Percentiles rank a stretch among this genome's conserved stretches.
Evolutionary conservation across 805 yeast genomes (phyloP).

Genomic region (Kluyveromyces siamensis): DNA sequence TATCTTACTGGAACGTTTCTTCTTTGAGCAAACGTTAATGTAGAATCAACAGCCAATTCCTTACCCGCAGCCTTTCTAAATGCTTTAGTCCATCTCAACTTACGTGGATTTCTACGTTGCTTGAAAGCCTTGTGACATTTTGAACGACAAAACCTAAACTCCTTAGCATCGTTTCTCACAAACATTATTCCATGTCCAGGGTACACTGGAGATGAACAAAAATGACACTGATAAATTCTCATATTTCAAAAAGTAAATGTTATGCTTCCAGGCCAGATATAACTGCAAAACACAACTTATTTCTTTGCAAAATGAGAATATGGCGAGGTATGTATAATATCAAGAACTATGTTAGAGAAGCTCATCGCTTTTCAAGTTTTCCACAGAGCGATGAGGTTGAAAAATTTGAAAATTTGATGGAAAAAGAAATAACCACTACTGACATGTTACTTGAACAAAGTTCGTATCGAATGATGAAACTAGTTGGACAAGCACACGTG

Average conservation of each 20-base stretch:
- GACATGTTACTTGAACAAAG: no score
- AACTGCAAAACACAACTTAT: not conserved
- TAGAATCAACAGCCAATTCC: slow-evolving; percentile 94
- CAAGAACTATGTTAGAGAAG: not conserved
- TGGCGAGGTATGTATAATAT: not conserved
- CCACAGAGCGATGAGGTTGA: not conserved
- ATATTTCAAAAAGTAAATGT: slow-evolving; percentile 26
- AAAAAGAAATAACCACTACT: not conserved
- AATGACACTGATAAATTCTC: slow-evolving; percentile 90
- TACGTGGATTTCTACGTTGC: slow-evolving; percentile 97
- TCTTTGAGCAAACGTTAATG: slow-evolving; percentile 92
- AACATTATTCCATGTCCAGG: slow-evolving; percentile 95
- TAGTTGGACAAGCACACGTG: not conserved
- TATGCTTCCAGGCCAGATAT: not conserved
- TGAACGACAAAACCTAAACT: slow-evolving; percentile 93
- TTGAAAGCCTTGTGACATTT: slow-evolving; percentile 97
- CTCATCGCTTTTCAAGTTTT: not conserved
- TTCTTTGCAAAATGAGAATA: no score
- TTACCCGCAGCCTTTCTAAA: slow-evolving; percentile 99
- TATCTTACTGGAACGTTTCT: slow-evolving; percentile 97
- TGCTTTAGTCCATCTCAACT: slow-evolving; percentile 97
- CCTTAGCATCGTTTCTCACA: slow-evolving; percentile 97
- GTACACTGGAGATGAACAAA: slow-evolving; percentile 94
- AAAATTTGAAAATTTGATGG: not conserved
- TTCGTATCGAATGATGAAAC: no score